phyloP scores from a whole-genome alignment of 2,329 filamentous ascomycete genomes.

The Cryphonectria naterciae region DNA sequence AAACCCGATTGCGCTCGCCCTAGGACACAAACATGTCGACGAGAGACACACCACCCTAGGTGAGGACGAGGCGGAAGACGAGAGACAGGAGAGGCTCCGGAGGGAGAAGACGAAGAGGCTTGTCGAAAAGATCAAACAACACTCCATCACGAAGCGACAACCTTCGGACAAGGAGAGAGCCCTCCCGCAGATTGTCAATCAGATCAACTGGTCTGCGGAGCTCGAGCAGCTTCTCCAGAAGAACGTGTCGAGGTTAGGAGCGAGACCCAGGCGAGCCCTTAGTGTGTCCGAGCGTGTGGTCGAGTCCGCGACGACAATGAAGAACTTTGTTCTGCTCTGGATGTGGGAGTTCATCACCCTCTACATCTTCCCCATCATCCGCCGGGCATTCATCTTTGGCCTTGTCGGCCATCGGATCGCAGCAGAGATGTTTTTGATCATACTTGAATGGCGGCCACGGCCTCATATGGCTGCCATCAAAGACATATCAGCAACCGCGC shows the following conservation, averaged over 20 bases:
- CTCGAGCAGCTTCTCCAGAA: slow-evolving; percentile 83
- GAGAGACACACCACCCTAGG: slow-evolving; percentile 42
- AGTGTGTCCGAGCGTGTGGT: slow-evolving; percentile 95
- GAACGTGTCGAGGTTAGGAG: slow-evolving; percentile 84
- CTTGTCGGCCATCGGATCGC: slow-evolving; percentile 79
- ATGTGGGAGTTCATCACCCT: slow-evolving; percentile 72
- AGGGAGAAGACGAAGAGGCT: slow-evolving; percentile 68
- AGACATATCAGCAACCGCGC: slow-evolving; percentile 93
- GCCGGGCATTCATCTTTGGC: slow-evolving; percentile 72
- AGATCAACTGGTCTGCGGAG: slow-evolving; percentile 96
- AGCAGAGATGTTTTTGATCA: slow-evolving; percentile 75
- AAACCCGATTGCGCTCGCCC: slow-evolving; percentile 82
- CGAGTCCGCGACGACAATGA: slow-evolving; percentile 86
- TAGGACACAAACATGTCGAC: slow-evolving; percentile 69
- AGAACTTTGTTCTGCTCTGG: slow-evolving; percentile 72
- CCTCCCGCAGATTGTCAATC: slow-evolving; percentile 80
- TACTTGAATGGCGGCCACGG: slow-evolving; percentile 84
- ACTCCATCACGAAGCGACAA: slow-evolving; percentile 78
- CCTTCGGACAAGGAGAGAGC: slow-evolving; percentile 83
- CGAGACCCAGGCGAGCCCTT: slow-evolving; percentile 78
- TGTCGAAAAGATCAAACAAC: slow-evolving; percentile 84
- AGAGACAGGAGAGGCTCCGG: slow-evolving; percentile 61
- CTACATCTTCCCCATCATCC: slow-evolving; percentile 79
- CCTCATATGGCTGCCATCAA: slow-evolving; percentile 85
- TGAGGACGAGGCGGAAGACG: slow-evolving; percentile 73